Evolutionary conservation across 2,329 filamentous ascomycete species (phyloP), one percentile per base, ranked within the genome.

Genomic region (Tolypocladium ovalisporum): DNA sequence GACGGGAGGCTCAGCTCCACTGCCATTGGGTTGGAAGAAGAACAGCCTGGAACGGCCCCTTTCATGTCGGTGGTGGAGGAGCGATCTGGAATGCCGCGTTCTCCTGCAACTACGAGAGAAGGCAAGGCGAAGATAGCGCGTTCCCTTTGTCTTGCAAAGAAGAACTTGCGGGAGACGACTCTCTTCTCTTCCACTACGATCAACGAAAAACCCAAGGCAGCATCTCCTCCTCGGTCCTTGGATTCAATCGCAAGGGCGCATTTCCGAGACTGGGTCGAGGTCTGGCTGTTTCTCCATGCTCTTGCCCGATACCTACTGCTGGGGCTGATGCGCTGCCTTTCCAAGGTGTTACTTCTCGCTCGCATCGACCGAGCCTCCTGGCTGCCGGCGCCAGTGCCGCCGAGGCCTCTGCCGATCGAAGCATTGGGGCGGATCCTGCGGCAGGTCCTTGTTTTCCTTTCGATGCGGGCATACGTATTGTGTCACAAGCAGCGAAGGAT

Each of bases 401-500:
- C 36, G 13, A 32, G n/a, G 36, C 32, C 32, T 27, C 24, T 58
- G 40, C 35, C 24, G n/a, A 49, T 44, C 12, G 27, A 35, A 37
- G 47, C 34, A 5, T 29, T 56, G 4, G 10, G 52, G 7, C 57
- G 24, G 13, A n/a, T 62, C 6, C 7, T 60, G 36, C 37, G 55
- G 10, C 58, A 63, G 5, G 1, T 56, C 5, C 8, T 58, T 13
- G 17, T 67, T 1, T 9, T 63, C 5, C 4, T 64, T 4, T 59
- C 57, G 22, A 10, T 63, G n/a, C 59, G 62, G 19, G 52, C 52
- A 3, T 66, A 61, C 51, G n/a, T 64, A 9, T 62, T 63, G 7
- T 51, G 58, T 13, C 55, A 54, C 1, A 42, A 52, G 8, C 67
- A 72, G 56, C 61, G 64, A 54, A 8, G 61, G 3, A 60, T 69